phyloP scores from a whole-genome alignment of 2,329 filamentous ascomycete species.

The Thermomyces lanuginosus region DNA sequence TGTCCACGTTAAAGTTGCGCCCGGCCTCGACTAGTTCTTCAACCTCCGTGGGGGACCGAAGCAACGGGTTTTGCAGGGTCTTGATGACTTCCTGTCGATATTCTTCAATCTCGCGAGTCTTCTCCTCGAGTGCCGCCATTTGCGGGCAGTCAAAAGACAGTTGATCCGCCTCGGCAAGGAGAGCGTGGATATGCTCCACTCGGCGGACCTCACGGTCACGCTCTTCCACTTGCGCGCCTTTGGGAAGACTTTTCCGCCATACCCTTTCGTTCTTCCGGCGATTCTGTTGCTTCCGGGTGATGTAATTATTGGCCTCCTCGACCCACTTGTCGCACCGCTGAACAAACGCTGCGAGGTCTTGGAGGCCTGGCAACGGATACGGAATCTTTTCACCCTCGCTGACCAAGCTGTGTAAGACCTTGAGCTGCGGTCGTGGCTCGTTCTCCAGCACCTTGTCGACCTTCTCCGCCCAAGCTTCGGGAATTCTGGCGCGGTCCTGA shows the following conservation, averaged over 20 bases:
- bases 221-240: slow-evolving; percentile 70
- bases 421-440: slow-evolving; percentile 68
- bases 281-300: slow-evolving; percentile 92
- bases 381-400: slow-evolving; percentile 94
- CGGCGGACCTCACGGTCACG: slow-evolving; percentile 70
- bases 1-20: slow-evolving; percentile 76
- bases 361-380: slow-evolving; percentile 67
- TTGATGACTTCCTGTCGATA: slow-evolving; percentile 64
- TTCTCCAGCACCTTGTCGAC: slow-evolving; percentile 72
- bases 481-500: slow-evolving; percentile 67
- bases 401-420: slow-evolving; percentile 65
- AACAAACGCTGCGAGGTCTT: slow-evolving; percentile 73
- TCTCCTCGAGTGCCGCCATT: slow-evolving; percentile 69
- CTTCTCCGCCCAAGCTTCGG: slow-evolving; percentile 81
- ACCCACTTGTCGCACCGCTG: slow-evolving; percentile 96
- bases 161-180: slow-evolving; percentile 67
- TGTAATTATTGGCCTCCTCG: slow-evolving; percentile 90
- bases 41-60: slow-evolving; percentile 54
- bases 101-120: slow-evolving; percentile 64
- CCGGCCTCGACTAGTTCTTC: slow-evolving; percentile 85
- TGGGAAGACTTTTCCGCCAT: slow-evolving; percentile 56
- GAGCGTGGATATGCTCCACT: slow-evolving; percentile 70
- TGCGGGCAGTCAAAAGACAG: slow-evolving; percentile 90
- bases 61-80: slow-evolving; percentile 50
- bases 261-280: slow-evolving; percentile 85